Conservation (phyloP, 805 yeast genomes). For the Candida pini region DNA sequence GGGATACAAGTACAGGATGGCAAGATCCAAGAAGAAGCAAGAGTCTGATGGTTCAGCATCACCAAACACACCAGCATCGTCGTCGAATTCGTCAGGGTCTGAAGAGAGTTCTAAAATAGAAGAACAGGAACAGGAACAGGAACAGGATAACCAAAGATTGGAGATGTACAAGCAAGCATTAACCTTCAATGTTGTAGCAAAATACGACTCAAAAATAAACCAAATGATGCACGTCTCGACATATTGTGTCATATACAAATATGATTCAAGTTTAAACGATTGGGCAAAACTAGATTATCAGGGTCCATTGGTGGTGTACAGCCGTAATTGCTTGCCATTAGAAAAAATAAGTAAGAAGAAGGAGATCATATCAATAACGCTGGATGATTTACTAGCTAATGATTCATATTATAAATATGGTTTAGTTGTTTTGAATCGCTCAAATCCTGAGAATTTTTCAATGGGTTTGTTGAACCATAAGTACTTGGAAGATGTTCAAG, state of each 20-base stretch:
- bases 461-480: constrained; percentile 60
- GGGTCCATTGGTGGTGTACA: constrained; percentile 64
- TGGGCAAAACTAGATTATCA: constrained; percentile 69
- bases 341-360: constrained; percentile 3
- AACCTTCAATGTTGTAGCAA: constrained; percentile 68
- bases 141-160: constrained; percentile 42
- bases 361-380: constrained; percentile 3
- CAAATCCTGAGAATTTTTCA: constrained; percentile 64
- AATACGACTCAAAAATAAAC: constrained; percentile 69
- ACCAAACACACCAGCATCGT: not conserved
- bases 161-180: constrained; percentile 64
- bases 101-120: not conserved
- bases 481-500: constrained; percentile 20
- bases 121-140: constrained; percentile 10
- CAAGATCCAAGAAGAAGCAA: not conserved
- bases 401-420: constrained; percentile 55
- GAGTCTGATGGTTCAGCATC: too few relatives aligned
- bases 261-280: constrained; percentile 48
- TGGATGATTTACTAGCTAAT: constrained; percentile 30
- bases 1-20: not conserved
- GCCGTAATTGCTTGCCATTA: constrained; percentile 17
- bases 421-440: constrained; percentile 60
- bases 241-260: constrained; percentile 66
- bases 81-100: too few relatives aligned
- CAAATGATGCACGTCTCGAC: constrained; percentile 65